A percentile compares a stretch with the other conserved stretches of the same genome.
Evolutionary conservation across 2,329 filamentous ascomycete species (phyloP).

Genomic region (Paraphaeosphaeria minitans): DNA sequence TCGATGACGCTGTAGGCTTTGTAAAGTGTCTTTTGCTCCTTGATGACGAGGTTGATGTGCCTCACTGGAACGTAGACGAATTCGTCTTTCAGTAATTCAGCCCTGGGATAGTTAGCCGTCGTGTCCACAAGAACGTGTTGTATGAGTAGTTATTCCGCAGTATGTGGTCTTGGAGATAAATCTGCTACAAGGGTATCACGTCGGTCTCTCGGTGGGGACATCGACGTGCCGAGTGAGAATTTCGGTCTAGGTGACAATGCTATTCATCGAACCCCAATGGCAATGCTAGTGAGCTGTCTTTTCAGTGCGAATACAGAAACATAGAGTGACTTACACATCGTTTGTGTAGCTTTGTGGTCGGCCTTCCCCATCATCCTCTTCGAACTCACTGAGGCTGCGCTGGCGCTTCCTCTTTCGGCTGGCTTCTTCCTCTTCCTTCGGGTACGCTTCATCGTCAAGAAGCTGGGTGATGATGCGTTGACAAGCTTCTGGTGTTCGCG

Average conservation of each 20-base stretch:
- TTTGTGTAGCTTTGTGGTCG: constrained; percentile 20
- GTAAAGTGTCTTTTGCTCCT: constrained; percentile 43
- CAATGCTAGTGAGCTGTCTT: not conserved
- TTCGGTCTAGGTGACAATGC: not conserved
- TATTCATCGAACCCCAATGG: not conserved
- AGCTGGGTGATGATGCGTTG: constrained; percentile 35
- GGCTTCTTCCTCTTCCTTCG: constrained; percentile 38
- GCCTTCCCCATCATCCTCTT: constrained; percentile 24
- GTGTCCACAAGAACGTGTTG: too few species aligned
- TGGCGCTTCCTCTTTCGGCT: constrained; percentile 41
- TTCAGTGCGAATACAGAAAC: not conserved
- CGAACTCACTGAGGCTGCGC: constrained; percentile 26
- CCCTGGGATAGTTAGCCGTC: constrained; percentile 20
- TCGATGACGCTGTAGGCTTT: constrained; percentile 46
- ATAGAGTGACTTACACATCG: constrained; percentile 36
- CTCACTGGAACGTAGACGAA: constrained; percentile 46
- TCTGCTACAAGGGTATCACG: not conserved
- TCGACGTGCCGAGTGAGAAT: not conserved
- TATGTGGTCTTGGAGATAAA: too few species aligned
- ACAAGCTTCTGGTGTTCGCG: constrained; percentile 29
- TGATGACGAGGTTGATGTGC: constrained; percentile 42
- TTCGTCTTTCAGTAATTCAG: constrained; percentile 49
- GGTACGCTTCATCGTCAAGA: constrained; percentile 40
- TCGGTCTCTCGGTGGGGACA: not conserved
- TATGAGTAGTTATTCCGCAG: too few species aligned